phyloP scores from a whole-genome alignment of 768 basidiomycete species.

The Suillus sp. region DNA sequence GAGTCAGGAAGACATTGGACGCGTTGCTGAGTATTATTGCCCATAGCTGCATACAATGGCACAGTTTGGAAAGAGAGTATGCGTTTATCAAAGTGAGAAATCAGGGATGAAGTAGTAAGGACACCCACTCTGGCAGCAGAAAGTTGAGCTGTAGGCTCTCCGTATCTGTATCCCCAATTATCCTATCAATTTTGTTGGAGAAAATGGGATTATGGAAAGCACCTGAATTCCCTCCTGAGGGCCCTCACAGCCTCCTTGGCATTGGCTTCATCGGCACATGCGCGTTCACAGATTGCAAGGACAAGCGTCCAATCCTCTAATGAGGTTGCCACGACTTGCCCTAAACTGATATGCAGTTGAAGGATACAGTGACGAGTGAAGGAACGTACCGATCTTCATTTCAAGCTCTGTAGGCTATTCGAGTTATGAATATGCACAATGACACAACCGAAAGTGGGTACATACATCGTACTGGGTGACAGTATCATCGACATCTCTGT shows the following conservation, averaged over 20 bases:
- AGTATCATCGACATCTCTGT: conserved; percentile 24
- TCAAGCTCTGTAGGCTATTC: conserved; percentile 53
- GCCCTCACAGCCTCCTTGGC: conserved; percentile 86
- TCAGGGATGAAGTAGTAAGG: conserved; percentile 4
- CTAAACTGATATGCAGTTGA: conserved; percentile 35
- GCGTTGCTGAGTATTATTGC: conserved; percentile 87
- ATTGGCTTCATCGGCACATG: conserved; percentile 65
- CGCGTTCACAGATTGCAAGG: conserved; percentile 83
- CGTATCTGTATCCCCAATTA: conserved; percentile 48
- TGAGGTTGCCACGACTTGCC: conserved; percentile 71
- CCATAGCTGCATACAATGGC: conserved; percentile 60
- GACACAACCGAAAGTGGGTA: background rate
- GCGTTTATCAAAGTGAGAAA: background rate
- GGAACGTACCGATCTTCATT: conserved; percentile 63
- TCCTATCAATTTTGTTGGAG: background rate
- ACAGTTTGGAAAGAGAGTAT: background rate
- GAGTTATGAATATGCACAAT: background rate
- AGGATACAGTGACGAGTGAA: background rate
- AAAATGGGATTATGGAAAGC: conserved; percentile 19
- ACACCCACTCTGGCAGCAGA: conserved; percentile 69
- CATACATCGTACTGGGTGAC: conserved; percentile 32
- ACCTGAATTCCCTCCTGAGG: conserved; percentile 85
- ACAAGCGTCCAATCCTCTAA: conserved; percentile 83
- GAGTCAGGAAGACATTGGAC: conserved; percentile 66
- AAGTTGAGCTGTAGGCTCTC: conserved; percentile 71